These are phyloP conservation scores for Rosa persica DNA, from an alignment of 306 rosid genomes.

Conservation along the genomic window DNA sequence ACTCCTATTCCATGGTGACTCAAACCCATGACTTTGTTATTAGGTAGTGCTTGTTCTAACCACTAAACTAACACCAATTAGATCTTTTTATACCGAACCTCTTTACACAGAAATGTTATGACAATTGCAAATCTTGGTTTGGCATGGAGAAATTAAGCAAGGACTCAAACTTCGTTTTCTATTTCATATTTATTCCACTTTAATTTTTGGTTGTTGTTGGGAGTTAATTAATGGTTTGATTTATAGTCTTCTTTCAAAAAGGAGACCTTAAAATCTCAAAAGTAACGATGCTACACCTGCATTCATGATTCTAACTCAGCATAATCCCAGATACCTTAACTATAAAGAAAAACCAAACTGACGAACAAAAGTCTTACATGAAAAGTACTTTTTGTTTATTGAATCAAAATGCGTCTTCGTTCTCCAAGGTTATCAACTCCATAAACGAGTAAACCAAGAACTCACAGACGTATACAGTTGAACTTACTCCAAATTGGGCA, in stretches of 20 bases:
- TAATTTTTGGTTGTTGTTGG: too few relatives aligned
- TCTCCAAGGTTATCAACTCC: neutral
- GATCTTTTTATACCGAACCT: too few relatives aligned
- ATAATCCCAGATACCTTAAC: neutral
- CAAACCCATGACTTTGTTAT: too few relatives aligned
- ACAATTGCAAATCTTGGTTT: too few relatives aligned
- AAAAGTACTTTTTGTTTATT: neutral
- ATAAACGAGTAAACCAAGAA: neutral
- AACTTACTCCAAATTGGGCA: neutral
- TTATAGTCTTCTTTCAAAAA: neutral
- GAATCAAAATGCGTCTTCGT: neutral
- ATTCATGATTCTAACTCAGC: neutral
- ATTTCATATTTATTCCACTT: neutral
- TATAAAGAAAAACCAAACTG: neutral
- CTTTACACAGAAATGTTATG: too few relatives aligned
- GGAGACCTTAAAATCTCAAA: neutral
- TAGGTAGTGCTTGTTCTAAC: too few relatives aligned
- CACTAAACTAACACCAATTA: too few relatives aligned
- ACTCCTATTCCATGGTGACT: too few relatives aligned
- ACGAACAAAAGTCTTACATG: neutral
- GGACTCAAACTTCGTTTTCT: too few relatives aligned
- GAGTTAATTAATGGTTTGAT: neutral
- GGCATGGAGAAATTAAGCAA: too few relatives aligned
- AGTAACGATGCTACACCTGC: neutral
- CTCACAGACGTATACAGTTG: neutral